phyloP scores from a whole-genome alignment of 371 early-diverging fungal species.

The Mortierella sp. region DNA sequence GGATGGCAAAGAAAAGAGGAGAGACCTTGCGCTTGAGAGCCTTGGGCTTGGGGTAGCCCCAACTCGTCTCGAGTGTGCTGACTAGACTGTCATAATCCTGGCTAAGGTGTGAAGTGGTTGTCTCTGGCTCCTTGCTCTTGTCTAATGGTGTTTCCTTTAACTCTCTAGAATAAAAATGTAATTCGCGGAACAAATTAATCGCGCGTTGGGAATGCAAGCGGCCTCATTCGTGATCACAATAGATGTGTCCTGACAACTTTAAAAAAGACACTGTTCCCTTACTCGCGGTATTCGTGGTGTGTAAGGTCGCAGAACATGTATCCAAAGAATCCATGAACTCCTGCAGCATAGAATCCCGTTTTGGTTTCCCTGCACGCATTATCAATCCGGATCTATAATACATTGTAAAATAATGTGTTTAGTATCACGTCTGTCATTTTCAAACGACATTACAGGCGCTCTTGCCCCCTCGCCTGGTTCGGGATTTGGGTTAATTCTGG shows the following conservation, averaged over 20 bases:
- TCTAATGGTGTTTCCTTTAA: conserved; percentile 26
- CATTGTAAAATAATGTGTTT: neutral
- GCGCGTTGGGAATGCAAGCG: neutral
- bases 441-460: neutral
- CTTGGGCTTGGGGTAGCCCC: conserved; percentile 47
- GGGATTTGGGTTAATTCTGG: neutral
- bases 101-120: conserved; percentile 55
- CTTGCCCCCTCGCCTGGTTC: neutral
- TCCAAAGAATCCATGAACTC: conserved; percentile 82
- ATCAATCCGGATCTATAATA: conserved; percentile 71
- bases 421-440: neutral
- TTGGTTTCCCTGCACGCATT: conserved; percentile 64
- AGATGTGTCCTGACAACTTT: neutral
- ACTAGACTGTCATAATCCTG: conserved; percentile 64
- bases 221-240: too few species aligned
- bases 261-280: conserved; percentile 30
- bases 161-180: conserved; percentile 9
- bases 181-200: neutral
- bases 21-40: conserved; percentile 62
- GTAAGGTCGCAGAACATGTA: conserved; percentile 88
- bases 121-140: conserved; percentile 60
- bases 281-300: conserved; percentile 78
- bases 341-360: conserved; percentile 78
- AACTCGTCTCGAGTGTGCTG: conserved; percentile 45
- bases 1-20: conserved; percentile 65